A percentile compares a stretch with the other conserved stretches of the same genome.
phyloP scores from a whole-genome alignment of 2,329 filamentous ascomycete species.

The Zymoseptoria brevis region DNA sequence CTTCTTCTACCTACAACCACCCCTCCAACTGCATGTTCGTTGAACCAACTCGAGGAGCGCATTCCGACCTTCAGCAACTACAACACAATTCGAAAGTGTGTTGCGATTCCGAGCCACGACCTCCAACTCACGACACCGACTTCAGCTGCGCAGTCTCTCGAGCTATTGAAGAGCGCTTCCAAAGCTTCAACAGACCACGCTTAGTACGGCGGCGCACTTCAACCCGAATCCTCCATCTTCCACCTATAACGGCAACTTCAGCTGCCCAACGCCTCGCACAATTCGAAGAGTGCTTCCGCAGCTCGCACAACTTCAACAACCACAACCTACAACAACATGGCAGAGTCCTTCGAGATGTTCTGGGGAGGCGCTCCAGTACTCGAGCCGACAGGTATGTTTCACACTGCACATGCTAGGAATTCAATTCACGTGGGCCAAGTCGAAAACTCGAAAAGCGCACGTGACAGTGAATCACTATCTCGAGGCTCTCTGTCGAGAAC shows the following conservation, averaged over 20 bases:
- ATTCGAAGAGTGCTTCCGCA: not conserved
- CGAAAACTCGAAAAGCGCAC: not conserved
- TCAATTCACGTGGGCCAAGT: not conserved
- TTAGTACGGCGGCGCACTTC: not conserved
- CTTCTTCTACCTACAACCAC: not conserved
- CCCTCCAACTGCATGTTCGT: not conserved
- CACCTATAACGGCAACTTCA: not conserved
- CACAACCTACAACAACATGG: not conserved
- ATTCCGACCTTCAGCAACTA: not conserved
- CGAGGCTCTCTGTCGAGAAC: not conserved
- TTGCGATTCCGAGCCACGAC: not conserved
- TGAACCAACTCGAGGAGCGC: not conserved
- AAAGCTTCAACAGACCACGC: not conserved
- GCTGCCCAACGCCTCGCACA: not conserved
- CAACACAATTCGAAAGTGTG: not conserved
- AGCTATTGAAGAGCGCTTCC: not conserved
- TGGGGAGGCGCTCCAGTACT: conserved; percentile 14
- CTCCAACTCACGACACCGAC: not conserved
- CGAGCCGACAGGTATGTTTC: conserved; percentile 7
- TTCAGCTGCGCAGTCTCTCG: not conserved
- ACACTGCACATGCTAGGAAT: not conserved
- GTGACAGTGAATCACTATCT: not conserved
- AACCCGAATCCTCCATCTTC: not conserved
- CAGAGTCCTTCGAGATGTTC: conserved; percentile 10
- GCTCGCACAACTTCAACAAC: not conserved